Evolutionary conservation across 179 eudicot species (phyloP), one percentile per base, ranked within the genome.

Genomic region (Beta corolliflora): DNA sequence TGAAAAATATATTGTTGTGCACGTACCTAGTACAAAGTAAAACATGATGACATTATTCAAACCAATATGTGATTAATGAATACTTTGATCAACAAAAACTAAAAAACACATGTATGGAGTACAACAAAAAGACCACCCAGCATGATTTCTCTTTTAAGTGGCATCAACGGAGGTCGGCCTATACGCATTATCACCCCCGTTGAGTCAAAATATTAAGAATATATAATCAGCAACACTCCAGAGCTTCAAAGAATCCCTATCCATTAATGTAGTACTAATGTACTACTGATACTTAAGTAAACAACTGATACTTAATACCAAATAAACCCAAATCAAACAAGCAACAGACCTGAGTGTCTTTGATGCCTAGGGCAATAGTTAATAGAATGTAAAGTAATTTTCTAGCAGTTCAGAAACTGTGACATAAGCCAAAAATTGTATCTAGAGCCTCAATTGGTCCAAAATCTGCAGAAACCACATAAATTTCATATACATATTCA

Each of bases 1-100:
- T 96, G 89, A 93, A 96, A 91, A 96, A 96, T 91, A 96, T 96
- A 79, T 94, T 96, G 93, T 96, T 96, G 93, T 96, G 99, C 69
- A 96, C 99, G 85, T 96, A 96, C 99, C 99, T 96, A 84, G 71
- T 76, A 85, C 15, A 79, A 70, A 60, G 53, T 14, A 76, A 44
- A 55, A 55, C 10, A 56, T 10, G 13, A 59, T 18, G 23, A n/a
- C 9, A 12, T 19, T 14, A 19, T 11, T 44, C 6, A 76, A 45
- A 41, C 6, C 69, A 75, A n/a, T 56, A 45, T 23, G 18, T 13
- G n/a, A 2, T 25, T 66, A 31, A 68, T 52, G 50, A 68, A 6
- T 44, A 25, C 50, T 68, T 68, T 54, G 18, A 36, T 36, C 0
- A 36, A 36, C 1, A 36, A 36, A 36, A 36, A 2, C 41, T 36